Evolutionary conservation across 164 flowering plant species (phyloP).

Genomic region (Tinospora cordifolia): DNA sequence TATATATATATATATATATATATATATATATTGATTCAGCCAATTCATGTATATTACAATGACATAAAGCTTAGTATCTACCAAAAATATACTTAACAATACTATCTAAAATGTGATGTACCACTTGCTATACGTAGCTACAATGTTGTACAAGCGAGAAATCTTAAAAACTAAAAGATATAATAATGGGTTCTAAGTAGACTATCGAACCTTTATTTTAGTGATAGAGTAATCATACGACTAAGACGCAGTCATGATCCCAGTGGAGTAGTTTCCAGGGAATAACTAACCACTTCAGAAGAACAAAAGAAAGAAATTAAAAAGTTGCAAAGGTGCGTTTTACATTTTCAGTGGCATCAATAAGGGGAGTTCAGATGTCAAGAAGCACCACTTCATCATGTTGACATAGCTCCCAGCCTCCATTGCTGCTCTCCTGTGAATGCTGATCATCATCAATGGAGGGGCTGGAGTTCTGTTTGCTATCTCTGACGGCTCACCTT

Average conservation of each 20-base stretch:
- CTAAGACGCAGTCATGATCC: background rate
- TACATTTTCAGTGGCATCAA: background rate
- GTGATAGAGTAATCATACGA: background rate
- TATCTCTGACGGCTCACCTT: too few species aligned
- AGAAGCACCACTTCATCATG: background rate
- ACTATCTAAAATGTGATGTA: too few species aligned
- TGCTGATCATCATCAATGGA: background rate
- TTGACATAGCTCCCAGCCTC: conserved; percentile 45
- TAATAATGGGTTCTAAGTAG: background rate
- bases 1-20: too few species aligned
- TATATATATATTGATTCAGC: too few species aligned
- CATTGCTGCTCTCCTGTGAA: conserved; percentile 24
- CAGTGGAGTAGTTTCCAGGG: too few species aligned
- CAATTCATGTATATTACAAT: too few species aligned
- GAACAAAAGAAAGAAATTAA: background rate
- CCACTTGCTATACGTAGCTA: background rate
- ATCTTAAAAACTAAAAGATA: background rate
- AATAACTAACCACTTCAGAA: background rate
- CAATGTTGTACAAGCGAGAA: background rate
- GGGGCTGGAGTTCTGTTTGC: too few species aligned
- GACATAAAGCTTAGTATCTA: too few species aligned
- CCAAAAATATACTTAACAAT: too few species aligned
- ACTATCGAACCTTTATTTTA: background rate
- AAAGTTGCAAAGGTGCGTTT: too few species aligned
- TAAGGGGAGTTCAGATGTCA: background rate